These are phyloP conservation scores for Urtica urens DNA, from an alignment of 306 rosid genomes.

Conservation along the genomic window DNA sequence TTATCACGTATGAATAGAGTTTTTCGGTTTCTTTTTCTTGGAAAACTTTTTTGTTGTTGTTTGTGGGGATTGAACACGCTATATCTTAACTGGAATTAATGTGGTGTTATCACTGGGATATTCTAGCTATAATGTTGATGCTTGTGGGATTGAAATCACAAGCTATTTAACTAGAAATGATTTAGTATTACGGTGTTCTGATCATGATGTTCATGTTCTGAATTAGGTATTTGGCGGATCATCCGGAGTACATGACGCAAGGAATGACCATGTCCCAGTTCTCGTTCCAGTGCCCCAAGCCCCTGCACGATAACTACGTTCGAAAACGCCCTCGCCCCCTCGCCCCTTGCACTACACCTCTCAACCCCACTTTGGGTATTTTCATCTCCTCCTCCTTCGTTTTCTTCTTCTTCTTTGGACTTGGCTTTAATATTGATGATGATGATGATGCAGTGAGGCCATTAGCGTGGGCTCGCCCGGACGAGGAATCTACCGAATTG, in stretches of 20 bases:
- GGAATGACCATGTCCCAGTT: slow-evolving; percentile 54
- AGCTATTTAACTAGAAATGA: too few relatives aligned
- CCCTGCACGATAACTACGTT: slow-evolving; percentile 79
- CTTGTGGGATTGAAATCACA: too few relatives aligned
- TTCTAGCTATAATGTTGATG: slow-evolving; percentile 6
- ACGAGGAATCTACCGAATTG: slow-evolving; percentile 19
- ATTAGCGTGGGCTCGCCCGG: slow-evolving; percentile 45
- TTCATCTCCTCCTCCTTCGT: neutral
- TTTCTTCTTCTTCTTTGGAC: too few relatives aligned
- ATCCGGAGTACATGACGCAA: slow-evolving; percentile 55
- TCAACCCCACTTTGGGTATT: neutral
- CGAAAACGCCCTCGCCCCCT: slow-evolving; percentile 53
- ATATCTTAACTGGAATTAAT: too few relatives aligned
- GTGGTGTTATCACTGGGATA: neutral
- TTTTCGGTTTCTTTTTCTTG: too few relatives aligned
- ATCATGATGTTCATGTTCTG: slow-evolving; percentile 12
- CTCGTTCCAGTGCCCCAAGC: slow-evolving; percentile 76
- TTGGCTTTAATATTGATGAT: neutral
- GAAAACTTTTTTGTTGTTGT: too few relatives aligned
- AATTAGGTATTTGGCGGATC: slow-evolving; percentile 52
- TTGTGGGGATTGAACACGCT: too few relatives aligned
- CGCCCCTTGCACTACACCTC: slow-evolving; percentile 23
- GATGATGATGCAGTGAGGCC: slow-evolving; percentile 54
- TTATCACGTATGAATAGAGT: too few relatives aligned
- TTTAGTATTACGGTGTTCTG: too few relatives aligned